Evolutionary conservation across 805 yeast species (phyloP).

Genomic region (Diddensiella caesifluorescens): DNA sequence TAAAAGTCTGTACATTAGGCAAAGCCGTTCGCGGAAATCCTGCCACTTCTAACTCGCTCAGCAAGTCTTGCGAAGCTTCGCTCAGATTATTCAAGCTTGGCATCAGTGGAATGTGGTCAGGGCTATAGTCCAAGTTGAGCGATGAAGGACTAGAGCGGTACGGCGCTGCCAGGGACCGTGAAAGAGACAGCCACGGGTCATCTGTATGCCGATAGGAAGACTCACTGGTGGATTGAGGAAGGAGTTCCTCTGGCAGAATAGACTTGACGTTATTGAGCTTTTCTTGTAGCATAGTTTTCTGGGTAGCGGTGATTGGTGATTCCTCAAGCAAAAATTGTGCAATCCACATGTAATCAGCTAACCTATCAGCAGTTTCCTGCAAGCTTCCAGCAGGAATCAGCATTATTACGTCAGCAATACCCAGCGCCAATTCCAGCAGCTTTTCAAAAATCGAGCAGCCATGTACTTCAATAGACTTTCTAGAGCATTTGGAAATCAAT

Average conservation of each 20-base stretch:
- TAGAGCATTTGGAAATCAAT: slow-evolving; percentile 7
- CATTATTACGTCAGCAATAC: slow-evolving; percentile 14
- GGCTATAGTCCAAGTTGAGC: background rate
- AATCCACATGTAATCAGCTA: slow-evolving; percentile 16
- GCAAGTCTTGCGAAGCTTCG: slow-evolving; percentile 9
- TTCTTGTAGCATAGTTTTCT: slow-evolving; percentile 9
- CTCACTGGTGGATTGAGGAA: background rate
- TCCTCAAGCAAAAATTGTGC: slow-evolving; percentile 12
- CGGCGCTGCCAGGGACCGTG: slow-evolving; percentile 4
- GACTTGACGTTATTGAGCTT: slow-evolving; percentile 8
- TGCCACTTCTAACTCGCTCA: slow-evolving; percentile 5
- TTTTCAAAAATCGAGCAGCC: slow-evolving; percentile 12
- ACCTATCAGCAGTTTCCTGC: slow-evolving; percentile 8
- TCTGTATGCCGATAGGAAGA: background rate
- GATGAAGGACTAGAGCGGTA: background rate
- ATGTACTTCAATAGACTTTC: slow-evolving; percentile 12
- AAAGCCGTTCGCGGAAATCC: background rate
- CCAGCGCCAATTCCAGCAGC: slow-evolving; percentile 12
- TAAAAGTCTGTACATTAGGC: background rate
- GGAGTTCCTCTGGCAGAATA: background rate
- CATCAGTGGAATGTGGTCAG: slow-evolving; percentile 5
- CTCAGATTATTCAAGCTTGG: slow-evolving; percentile 4
- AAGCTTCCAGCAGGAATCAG: slow-evolving; percentile 9
- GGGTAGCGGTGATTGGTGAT: slow-evolving; percentile 6
- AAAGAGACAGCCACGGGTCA: slow-evolving; percentile 10